A percentile compares a stretch with the other conserved stretches of the same genome.
Evolutionary conservation across 352 stramenopile genomes (phyloP).

Genomic region (Pythium brassicae): DNA sequence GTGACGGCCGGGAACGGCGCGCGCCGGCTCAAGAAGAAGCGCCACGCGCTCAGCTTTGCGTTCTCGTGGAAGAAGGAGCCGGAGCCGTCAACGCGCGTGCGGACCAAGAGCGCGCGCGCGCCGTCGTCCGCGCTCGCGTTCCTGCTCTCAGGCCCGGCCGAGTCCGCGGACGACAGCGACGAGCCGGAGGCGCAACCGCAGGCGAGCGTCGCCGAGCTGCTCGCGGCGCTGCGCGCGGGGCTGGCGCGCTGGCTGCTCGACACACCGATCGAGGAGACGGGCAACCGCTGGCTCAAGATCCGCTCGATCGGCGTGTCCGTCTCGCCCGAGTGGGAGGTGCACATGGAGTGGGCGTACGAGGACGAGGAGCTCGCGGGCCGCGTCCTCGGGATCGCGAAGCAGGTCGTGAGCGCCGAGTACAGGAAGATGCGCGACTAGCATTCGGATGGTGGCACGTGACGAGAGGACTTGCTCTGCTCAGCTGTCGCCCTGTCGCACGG

Average conservation of each 20-base stretch:
- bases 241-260: constrained; percentile 68
- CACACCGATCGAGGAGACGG: constrained; percentile 49
- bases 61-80: constrained; percentile 81
- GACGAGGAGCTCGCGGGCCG: constrained; percentile 81
- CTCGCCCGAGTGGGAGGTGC: constrained; percentile 73
- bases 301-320: constrained; percentile 60
- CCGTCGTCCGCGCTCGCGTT: constrained; percentile 75
- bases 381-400: constrained; percentile 78
- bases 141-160: constrained; percentile 61
- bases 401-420: constrained; percentile 69
- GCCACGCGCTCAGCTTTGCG: constrained; percentile 72
- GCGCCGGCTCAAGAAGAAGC: constrained; percentile 82
- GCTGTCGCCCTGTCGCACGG: too few relatives aligned
- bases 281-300: constrained; percentile 73
- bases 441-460: constrained; percentile 7
- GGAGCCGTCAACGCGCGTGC: constrained; percentile 50
- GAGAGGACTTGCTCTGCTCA: too few relatives aligned
- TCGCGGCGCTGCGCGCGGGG: constrained; percentile 35
- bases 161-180: constrained; percentile 76
- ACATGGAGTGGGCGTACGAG: constrained; percentile 82
- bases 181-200: constrained; percentile 61
- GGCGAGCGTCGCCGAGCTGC: constrained; percentile 48
- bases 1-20: constrained; percentile 61
- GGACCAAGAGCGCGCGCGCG: constrained; percentile 64
- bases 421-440: constrained; percentile 28